Evolutionary conservation across 495 filamentous ascomycete genomes (phyloP).

Genomic region (Echria macrotheca): DNA sequence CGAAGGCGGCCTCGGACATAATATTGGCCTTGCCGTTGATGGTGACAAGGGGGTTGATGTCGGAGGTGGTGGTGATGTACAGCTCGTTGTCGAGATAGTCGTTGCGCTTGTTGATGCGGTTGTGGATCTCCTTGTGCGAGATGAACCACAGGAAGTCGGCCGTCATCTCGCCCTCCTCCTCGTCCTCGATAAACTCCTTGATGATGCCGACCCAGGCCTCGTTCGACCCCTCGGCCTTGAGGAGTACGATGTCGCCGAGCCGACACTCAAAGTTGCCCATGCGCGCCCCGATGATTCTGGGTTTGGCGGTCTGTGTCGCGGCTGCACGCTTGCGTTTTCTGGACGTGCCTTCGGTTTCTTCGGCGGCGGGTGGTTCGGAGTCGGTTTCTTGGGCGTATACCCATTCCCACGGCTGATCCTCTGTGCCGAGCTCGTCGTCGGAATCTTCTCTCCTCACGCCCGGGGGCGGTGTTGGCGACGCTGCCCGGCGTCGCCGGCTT

Average conservation of each 20-base stretch:
- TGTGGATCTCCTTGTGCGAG: conserved; percentile 79
- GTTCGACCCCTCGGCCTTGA: conserved; percentile 73
- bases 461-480: conserved; percentile 7
- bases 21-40: conserved; percentile 85
- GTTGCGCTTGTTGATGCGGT: conserved; percentile 71
- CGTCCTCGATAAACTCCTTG: conserved; percentile 61
- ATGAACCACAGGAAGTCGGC: conserved; percentile 88
- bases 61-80: conserved; percentile 80
- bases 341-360: conserved; percentile 14
- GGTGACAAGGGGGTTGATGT: conserved; percentile 77
- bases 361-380: conserved; percentile 16
- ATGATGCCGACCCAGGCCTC: conserved; percentile 91
- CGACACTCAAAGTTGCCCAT: conserved; percentile 81
- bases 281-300: conserved; percentile 68
- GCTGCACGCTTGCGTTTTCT: conserved; percentile 36
- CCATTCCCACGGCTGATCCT: conserved; percentile 92
- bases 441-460: conserved; percentile 77
- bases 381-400: conserved; percentile 50
- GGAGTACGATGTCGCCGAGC: conserved; percentile 74
- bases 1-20: conserved; percentile 64
- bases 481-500: neutral
- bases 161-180: conserved; percentile 59
- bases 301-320: conserved; percentile 7
- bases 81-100: conserved; percentile 87
- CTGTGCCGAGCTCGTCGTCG: conserved; percentile 82